Percentiles rank a stretch among this genome's conserved stretches.
Conservation (phyloP, 495 filamentous ascomycete species). For the Podospora conica region DNA sequence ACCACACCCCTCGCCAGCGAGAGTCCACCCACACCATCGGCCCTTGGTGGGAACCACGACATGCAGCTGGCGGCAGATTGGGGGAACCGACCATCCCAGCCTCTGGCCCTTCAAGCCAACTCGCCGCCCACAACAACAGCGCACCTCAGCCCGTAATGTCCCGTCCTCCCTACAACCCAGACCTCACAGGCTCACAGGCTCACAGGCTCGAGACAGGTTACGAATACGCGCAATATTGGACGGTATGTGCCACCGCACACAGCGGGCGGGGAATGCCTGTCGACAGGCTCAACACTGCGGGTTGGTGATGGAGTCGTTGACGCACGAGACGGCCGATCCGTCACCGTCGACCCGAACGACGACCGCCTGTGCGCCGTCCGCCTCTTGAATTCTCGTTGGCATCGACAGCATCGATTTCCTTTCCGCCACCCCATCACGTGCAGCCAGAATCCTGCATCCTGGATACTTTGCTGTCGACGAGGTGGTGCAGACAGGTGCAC, state of each 20-base stretch:
- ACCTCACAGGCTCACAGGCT: neutral
- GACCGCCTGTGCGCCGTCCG: neutral
- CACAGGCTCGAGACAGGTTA: neutral
- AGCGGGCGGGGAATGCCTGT: neutral
- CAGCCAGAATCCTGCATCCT: neutral
- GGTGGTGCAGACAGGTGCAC: neutral
- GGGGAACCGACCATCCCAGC: neutral
- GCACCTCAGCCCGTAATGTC: neutral
- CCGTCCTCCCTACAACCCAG: neutral
- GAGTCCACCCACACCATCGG: neutral
- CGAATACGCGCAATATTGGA: constrained; percentile 14
- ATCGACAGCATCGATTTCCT: neutral
- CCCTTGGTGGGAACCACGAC: neutral
- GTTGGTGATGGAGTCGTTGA: neutral
- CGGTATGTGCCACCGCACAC: constrained; percentile 3
- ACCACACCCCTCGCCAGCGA: neutral
- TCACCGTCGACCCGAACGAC: neutral
- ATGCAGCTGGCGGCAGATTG: neutral
- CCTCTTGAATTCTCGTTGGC: neutral
- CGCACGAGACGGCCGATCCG: neutral
- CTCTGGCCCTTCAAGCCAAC: neutral
- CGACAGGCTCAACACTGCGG: neutral
- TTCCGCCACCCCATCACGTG: neutral
- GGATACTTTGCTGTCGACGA: neutral
- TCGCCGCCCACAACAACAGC: neutral